A percentile compares a stretch with the other conserved stretches of the same genome.
Conservation (phyloP, 768 basidiomycete genomes). For the Pluteus cervinus region DNA sequence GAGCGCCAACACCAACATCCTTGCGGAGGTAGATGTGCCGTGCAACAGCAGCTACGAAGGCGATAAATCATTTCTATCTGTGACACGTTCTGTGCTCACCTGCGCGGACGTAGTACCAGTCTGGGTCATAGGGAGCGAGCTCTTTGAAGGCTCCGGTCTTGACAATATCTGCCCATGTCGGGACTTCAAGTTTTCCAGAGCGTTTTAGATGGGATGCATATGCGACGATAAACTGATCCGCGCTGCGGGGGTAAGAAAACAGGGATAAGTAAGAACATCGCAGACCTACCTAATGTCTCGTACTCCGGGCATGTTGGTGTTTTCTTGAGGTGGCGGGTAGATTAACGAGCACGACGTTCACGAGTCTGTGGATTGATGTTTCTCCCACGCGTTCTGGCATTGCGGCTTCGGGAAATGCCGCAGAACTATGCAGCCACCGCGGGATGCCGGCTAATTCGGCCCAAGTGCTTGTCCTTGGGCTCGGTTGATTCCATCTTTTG, state of each 20-base stretch:
- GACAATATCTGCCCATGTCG: conserved; percentile 96
- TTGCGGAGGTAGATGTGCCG: conserved; percentile 99
- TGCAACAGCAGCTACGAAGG: conserved; percentile 77
- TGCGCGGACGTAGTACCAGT: conserved; percentile 99
- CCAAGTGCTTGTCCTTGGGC: background rate
- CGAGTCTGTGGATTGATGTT: conserved; percentile 39
- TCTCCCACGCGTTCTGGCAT: conserved; percentile 15
- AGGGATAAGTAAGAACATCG: conserved; percentile 13
- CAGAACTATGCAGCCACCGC: too few species aligned
- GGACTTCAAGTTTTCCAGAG: conserved; percentile 98
- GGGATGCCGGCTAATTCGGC: background rate
- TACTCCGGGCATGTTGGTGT: conserved; percentile 66
- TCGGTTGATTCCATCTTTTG: too few species aligned
- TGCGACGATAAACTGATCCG: conserved; percentile 89
- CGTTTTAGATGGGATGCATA: conserved; percentile 97
- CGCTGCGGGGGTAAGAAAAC: conserved; percentile 41
- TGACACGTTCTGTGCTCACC: conserved; percentile 38
- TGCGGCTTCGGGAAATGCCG: conserved; percentile 36
- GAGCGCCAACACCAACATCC: conserved; percentile 89
- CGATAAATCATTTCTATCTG: conserved; percentile 1
- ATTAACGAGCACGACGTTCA: conserved; percentile 44
- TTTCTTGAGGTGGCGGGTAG: conserved; percentile 44
- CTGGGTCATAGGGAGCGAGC: conserved; percentile 97
- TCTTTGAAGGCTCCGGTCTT: conserved; percentile 98
- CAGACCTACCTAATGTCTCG: conserved; percentile 68